Conservation (phyloP, 169 alveolate genomes). For the Hepatocystis sp. region DNA sequence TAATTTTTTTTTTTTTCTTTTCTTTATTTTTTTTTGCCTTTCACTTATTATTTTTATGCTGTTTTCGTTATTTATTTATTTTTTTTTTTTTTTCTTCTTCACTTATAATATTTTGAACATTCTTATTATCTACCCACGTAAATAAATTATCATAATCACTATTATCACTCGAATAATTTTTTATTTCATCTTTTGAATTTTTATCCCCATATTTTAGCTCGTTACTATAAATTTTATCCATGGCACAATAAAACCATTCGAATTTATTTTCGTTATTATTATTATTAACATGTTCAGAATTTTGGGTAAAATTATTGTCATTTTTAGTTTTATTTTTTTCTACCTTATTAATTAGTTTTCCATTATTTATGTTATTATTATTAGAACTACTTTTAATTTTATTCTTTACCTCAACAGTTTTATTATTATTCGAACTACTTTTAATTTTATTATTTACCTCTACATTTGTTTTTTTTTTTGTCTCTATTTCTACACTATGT, state of each 20-base stretch:
- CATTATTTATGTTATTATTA: neutral
- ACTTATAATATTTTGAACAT: slow-evolving; percentile 36
- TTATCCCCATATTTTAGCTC: slow-evolving; percentile 1
- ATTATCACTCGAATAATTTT: slow-evolving; percentile 26
- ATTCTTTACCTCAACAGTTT: neutral
- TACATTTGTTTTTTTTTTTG: too few relatives aligned
- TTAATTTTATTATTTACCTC: neutral
- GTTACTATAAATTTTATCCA: slow-evolving; percentile 21
- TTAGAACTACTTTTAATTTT: neutral
- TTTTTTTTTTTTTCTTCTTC: slow-evolving; percentile 15
- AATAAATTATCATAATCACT: slow-evolving; percentile 46
- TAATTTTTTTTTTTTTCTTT: too few relatives aligned
- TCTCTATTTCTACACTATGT: too few relatives aligned
- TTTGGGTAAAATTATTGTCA: neutral
- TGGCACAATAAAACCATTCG: slow-evolving; percentile 51
- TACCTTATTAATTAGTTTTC: neutral
- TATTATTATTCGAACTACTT: neutral
- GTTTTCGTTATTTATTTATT: too few relatives aligned
- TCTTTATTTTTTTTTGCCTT: too few relatives aligned
- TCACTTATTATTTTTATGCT: too few relatives aligned
- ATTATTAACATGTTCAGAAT: too few relatives aligned
- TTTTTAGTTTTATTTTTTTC: neutral
- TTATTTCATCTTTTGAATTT: neutral
- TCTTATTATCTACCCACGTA: slow-evolving; percentile 41
- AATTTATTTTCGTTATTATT: slow-evolving; percentile 22